phyloP scores from a whole-genome alignment of 345 rosid genomes.

The Syzygium oleosum region DNA sequence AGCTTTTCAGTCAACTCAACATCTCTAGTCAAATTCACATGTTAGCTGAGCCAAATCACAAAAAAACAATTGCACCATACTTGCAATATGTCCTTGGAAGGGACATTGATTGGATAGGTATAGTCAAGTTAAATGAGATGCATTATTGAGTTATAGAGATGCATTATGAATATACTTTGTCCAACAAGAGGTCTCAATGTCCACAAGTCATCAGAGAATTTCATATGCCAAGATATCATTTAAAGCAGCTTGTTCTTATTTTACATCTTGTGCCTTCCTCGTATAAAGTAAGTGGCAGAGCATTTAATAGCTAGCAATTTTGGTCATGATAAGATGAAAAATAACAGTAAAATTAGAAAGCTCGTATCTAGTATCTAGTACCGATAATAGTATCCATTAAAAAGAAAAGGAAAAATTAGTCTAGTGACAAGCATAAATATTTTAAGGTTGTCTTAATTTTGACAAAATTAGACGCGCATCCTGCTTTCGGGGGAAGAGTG shows the following conservation, averaged over 20 bases:
- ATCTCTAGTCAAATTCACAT: slow-evolving; percentile 30
- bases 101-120: background rate
- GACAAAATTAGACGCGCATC: background rate
- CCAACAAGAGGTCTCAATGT: background rate
- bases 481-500: background rate
- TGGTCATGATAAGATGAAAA: background rate
- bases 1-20: slow-evolving; percentile 77
- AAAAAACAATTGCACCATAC: background rate
- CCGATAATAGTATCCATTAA: background rate
- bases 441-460: background rate
- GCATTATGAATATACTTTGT: background rate
- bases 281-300: background rate
- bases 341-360: background rate
- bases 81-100: background rate
- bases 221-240: background rate
- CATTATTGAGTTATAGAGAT: no score
- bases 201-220: background rate
- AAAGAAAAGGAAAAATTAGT: background rate
- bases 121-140: background rate
- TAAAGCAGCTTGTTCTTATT: background rate
- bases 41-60: background rate
- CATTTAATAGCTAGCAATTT: background rate
- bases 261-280: background rate
- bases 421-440: background rate
- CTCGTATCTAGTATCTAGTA: background rate